A percentile compares a stretch with the other conserved stretches of the same genome.
Conservation (phyloP, 139 green algal genomes). For the Trebouxia sp. region DNA sequence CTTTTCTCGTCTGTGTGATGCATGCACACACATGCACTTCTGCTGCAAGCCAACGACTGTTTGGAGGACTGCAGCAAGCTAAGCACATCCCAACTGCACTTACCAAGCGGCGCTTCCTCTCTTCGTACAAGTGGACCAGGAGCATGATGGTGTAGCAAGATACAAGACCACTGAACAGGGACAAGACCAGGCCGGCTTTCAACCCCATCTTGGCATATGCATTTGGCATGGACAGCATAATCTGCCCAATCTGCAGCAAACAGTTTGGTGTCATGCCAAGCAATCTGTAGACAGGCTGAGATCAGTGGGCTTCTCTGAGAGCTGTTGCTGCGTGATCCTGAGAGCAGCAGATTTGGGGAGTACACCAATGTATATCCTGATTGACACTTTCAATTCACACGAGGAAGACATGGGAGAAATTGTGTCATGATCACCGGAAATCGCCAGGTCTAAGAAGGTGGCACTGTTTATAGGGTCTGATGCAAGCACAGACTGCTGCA, state of each 20-base stretch:
- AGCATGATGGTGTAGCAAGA: constrained; percentile 22
- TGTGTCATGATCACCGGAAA: not conserved
- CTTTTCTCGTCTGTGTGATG: too few species aligned
- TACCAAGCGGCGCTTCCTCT: constrained; percentile 20
- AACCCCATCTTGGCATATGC: constrained; percentile 28
- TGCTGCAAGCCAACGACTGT: not conserved
- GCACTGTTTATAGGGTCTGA: not conserved
- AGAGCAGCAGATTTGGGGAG: too few species aligned
- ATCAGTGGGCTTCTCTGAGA: not conserved
- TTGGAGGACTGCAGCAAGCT: not conserved
- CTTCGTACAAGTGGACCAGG: constrained; percentile 28
- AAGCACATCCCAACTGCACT: not conserved
- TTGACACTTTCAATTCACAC: not conserved
- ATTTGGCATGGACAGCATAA: constrained; percentile 29
- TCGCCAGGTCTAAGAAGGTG: not conserved
- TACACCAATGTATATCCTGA: not conserved
- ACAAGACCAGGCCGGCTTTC: constrained; percentile 8
- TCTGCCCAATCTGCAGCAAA: constrained; percentile 30
- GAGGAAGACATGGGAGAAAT: not conserved
- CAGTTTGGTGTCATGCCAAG: too few species aligned
- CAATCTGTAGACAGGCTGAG: not conserved
- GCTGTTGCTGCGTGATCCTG: not conserved
- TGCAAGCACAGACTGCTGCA: not conserved
- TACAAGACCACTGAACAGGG: constrained; percentile 14
- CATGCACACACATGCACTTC: not conserved